These are phyloP conservation scores for Rhizopogon vesiculosus DNA, from an alignment of 768 basidiomycete genomes.

Conservation along the genomic window DNA sequence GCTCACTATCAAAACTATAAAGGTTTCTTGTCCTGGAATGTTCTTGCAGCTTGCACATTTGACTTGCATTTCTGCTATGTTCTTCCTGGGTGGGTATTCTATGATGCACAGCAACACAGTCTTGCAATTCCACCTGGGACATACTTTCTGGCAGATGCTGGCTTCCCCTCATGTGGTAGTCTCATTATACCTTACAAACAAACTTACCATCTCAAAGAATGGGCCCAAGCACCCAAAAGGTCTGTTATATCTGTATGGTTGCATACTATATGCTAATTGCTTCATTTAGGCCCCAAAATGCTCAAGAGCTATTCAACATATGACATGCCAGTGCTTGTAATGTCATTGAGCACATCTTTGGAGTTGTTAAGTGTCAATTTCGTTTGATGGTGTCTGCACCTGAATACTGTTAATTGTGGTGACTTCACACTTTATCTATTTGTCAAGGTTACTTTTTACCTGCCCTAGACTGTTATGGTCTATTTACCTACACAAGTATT, in stretches of 20 bases:
- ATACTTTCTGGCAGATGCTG: constrained; percentile 26
- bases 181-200: constrained; percentile 33
- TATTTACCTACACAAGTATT: too few species aligned
- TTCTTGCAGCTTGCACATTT: constrained; percentile 17
- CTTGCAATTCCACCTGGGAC: constrained; percentile 11
- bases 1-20: constrained; percentile 23
- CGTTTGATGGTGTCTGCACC: too few species aligned
- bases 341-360: constrained; percentile 13
- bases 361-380: too few species aligned
- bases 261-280: too few species aligned
- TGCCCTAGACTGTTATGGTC: too few species aligned
- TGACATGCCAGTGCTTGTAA: constrained; percentile 17
- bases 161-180: constrained; percentile 20
- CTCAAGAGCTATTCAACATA: constrained; percentile 21
- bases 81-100: constrained; percentile 21
- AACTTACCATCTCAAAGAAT: constrained; percentile 34
- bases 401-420: too few species aligned
- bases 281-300: constrained; percentile 9
- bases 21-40: constrained; percentile 18
- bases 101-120: constrained; percentile 8
- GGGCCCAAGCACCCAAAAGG: constrained; percentile 9
- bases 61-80: constrained; percentile 18
- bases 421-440: too few species aligned
- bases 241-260: too few species aligned
- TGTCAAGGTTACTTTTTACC: too few species aligned